A percentile compares a stretch with the other conserved stretches of the same genome.
Conservation (phyloP, 345 rosid genomes). For the Eucalyptus regnans region DNA sequence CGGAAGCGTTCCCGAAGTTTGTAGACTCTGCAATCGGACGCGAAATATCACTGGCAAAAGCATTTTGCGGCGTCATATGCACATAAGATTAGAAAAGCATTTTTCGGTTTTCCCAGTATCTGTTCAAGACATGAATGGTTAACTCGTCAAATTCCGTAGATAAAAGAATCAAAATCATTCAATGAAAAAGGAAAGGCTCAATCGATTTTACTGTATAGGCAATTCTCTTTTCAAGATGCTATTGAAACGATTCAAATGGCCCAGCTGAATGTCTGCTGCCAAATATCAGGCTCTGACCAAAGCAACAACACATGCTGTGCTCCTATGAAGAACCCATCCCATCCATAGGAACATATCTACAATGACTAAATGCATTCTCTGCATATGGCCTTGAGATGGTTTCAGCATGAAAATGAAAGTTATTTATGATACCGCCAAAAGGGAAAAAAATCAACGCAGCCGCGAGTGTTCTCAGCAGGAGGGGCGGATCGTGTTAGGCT, state of each 20-base stretch:
- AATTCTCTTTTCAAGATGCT: neutral
- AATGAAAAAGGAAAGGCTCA: neutral
- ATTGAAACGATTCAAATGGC: neutral
- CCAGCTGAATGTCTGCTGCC: neutral
- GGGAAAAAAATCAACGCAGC: neutral
- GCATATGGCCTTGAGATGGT: neutral
- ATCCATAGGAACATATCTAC: neutral
- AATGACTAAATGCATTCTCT: neutral
- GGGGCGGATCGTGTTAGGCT: neutral
- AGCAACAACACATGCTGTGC: neutral
- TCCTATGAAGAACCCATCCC: neutral
- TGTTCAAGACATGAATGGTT: neutral
- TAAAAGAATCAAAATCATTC: neutral
- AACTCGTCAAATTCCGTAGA: neutral
- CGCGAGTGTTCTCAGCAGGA: neutral
- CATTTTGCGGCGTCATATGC: neutral
- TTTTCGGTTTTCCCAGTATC: neutral
- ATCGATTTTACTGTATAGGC: neutral
- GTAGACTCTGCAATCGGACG: neutral
- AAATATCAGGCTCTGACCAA: neutral
- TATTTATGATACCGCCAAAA: neutral
- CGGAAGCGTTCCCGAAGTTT: neutral
- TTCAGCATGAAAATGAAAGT: neutral
- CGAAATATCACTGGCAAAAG: neutral
- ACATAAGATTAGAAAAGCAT: neutral